phyloP scores from a whole-genome alignment of 2,329 filamentous ascomycete species.

The Paecilomyces fulvus region DNA sequence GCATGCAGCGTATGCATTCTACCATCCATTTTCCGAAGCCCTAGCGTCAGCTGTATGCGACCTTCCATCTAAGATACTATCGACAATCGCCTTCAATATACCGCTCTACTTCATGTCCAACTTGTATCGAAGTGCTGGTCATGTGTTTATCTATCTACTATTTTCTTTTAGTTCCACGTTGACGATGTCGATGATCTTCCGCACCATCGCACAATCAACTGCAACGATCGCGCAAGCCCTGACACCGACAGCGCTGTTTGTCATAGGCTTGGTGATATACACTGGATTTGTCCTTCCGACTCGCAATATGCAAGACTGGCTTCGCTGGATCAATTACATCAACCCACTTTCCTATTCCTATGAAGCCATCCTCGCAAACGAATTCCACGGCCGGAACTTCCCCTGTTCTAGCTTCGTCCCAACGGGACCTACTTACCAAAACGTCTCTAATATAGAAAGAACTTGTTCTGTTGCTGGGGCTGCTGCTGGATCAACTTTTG shows the following conservation, averaged over 20 bases:
- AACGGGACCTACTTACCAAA: neutral
- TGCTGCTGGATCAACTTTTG: slow-evolving; percentile 41
- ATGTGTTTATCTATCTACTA: slow-evolving; percentile 81
- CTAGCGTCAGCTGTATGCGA: slow-evolving; percentile 79
- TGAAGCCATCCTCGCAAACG: slow-evolving; percentile 73
- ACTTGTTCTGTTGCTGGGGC: slow-evolving; percentile 56
- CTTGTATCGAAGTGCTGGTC: slow-evolving; percentile 60
- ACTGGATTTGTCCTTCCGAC: slow-evolving; percentile 40
- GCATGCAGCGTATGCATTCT: slow-evolving; percentile 75
- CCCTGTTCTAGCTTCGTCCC: slow-evolving; percentile 37
- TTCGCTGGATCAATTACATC: slow-evolving; percentile 73
- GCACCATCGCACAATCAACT: slow-evolving; percentile 68
- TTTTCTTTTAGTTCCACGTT: slow-evolving; percentile 65
- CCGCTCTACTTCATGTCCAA: slow-evolving; percentile 82
- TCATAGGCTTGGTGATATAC: slow-evolving; percentile 38
- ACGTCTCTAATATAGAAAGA: slow-evolving; percentile 26
- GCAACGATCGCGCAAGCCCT: slow-evolving; percentile 54
- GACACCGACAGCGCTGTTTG: slow-evolving; percentile 46
- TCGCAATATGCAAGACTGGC: slow-evolving; percentile 66
- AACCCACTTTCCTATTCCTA: slow-evolving; percentile 75
- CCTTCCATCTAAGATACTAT: slow-evolving; percentile 72
- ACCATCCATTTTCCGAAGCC: slow-evolving; percentile 85
- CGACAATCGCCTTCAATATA: slow-evolving; percentile 68
- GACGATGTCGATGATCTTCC: slow-evolving; percentile 80
- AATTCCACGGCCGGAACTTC: slow-evolving; percentile 62